These are phyloP conservation scores for Geotrichum histeridarum DNA, from an alignment of 1,139 yeast species.

Conservation along the genomic window DNA sequence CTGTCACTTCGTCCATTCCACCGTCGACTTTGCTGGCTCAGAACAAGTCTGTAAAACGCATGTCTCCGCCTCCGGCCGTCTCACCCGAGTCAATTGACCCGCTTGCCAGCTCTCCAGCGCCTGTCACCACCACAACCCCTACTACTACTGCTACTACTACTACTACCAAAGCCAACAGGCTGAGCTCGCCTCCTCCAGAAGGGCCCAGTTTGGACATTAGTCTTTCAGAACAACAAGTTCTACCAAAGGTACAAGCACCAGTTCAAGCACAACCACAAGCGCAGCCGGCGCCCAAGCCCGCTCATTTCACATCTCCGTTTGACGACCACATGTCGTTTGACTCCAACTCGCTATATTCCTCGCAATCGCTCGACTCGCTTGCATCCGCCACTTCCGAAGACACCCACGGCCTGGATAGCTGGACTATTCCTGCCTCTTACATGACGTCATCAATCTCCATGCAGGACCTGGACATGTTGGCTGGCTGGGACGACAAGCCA, in stretches of 20 bases:
- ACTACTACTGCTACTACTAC: not conserved
- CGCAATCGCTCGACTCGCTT: not conserved
- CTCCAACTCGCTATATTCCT: not conserved
- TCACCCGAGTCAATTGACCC: not conserved
- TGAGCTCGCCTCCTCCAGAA: not conserved
- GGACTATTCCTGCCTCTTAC: slow-evolving; percentile 3
- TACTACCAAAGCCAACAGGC: not conserved
- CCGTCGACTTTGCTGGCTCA: slow-evolving; percentile 4
- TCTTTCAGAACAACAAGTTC: not conserved
- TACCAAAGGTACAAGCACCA: not conserved
- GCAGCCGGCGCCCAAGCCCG: not conserved
- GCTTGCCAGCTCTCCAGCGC: not conserved
- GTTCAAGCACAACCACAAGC: not conserved
- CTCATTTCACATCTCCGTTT: not conserved
- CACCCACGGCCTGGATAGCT: not conserved
- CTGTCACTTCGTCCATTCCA: slow-evolving; percentile 38
- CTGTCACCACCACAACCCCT: not conserved
- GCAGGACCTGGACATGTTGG: not conserved
- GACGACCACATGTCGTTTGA: not conserved
- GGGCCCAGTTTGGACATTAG: no score
- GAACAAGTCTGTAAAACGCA: not conserved
- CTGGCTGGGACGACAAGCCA: slow-evolving; percentile 3
- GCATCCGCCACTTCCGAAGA: not conserved
- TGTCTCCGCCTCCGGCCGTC: not conserved
- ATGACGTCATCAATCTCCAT: not conserved